Evolutionary conservation across 2,329 filamentous ascomycete genomes (phyloP).

Genomic region (Plectosphaerella cucumerina): DNA sequence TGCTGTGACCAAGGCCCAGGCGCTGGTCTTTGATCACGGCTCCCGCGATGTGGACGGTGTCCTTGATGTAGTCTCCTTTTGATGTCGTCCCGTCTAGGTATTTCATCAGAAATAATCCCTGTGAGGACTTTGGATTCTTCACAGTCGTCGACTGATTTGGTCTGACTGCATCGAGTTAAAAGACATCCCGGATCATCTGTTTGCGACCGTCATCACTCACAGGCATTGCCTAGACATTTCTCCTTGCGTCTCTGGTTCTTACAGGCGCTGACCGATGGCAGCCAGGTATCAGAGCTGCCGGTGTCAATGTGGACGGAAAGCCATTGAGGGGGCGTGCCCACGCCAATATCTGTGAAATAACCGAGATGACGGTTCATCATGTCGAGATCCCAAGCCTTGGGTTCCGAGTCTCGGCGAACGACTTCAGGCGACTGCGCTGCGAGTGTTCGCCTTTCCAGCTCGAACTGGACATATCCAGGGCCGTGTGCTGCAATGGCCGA

Average conservation of each 20-base stretch:
- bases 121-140: too few species aligned
- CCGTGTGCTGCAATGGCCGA: too few species aligned
- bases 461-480: too few species aligned
- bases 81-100: slow-evolving; percentile 80
- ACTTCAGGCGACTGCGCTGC: neutral
- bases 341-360: slow-evolving; percentile 52
- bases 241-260: neutral
- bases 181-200: too few species aligned
- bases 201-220: too few species aligned
- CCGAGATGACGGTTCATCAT: slow-evolving; percentile 16
- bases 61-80: slow-evolving; percentile 68
- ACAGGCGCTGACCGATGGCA: slow-evolving; percentile 29
- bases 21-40: slow-evolving; percentile 49
- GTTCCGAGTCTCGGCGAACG: neutral
- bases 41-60: slow-evolving; percentile 51
- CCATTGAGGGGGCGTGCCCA: slow-evolving; percentile 53
- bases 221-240: too few species aligned
- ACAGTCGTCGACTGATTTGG: too few species aligned
- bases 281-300: slow-evolving; percentile 65
- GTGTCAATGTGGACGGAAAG: slow-evolving; percentile 61
- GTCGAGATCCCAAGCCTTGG: neutral
- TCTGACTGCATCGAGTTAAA: too few species aligned
- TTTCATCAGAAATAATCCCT: slow-evolving; percentile 67
- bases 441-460: too few species aligned
- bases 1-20: slow-evolving; percentile 53